These are phyloP conservation scores for Cystoisospora suis DNA, from an alignment of 169 alveolate species.

Conservation along the genomic window DNA sequence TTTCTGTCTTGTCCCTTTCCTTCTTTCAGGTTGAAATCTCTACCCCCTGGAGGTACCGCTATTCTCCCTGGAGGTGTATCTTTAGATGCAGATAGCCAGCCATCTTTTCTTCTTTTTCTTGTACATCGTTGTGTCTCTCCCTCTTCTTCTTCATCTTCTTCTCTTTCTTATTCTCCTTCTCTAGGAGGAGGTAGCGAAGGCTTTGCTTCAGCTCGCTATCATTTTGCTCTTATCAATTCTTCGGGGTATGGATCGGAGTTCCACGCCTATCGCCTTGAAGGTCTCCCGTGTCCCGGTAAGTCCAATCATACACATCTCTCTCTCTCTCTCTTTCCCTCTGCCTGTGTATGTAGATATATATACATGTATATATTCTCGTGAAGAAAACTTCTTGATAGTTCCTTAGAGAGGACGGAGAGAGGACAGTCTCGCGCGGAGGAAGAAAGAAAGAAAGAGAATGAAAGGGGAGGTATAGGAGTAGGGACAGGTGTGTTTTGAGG, in stretches of 20 bases:
- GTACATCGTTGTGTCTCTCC: constrained; percentile 1
- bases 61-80: constrained; percentile 60
- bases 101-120: constrained; percentile 40
- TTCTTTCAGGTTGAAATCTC: constrained; percentile 42
- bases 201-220: background rate
- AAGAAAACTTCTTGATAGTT: too few species aligned
- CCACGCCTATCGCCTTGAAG: constrained; percentile 64
- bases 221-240: constrained; percentile 69
- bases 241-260: constrained; percentile 75
- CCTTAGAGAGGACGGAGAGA: too few species aligned
- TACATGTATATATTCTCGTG: too few species aligned
- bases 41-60: constrained; percentile 53
- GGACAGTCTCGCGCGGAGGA: too few species aligned
- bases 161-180: background rate
- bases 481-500: too few species aligned
- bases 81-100: constrained; percentile 33
- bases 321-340: background rate
- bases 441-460: too few species aligned
- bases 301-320: background rate
- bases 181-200: background rate
- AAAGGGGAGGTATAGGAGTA: too few species aligned
- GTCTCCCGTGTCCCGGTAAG: constrained; percentile 58
- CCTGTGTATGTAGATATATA: background rate
- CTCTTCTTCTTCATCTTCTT: background rate
- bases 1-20: background rate